These are phyloP conservation scores for Xylaria hypoxylon DNA, from an alignment of 2,329 filamentous ascomycete species.

Conservation along the genomic window DNA sequence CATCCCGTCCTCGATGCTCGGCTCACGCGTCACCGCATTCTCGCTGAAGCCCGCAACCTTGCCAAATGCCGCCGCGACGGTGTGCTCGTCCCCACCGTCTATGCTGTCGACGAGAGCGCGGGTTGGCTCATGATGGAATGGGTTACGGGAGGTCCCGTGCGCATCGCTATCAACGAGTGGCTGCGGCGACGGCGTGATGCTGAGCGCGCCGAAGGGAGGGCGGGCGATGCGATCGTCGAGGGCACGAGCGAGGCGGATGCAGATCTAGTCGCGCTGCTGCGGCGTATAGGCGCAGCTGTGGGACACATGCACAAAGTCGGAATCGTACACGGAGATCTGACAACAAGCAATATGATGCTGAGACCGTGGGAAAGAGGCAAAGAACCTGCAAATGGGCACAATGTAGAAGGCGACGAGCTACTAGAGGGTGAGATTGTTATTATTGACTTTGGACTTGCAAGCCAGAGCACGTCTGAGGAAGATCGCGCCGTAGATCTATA, in stretches of 20 bases:
- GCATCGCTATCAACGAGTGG: conserved; percentile 76
- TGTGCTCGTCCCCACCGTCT: conserved; percentile 83
- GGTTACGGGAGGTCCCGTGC: conserved; percentile 79
- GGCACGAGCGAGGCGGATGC: conserved; percentile 58
- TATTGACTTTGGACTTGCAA: conserved; percentile 94
- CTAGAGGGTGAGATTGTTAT: conserved; percentile 82
- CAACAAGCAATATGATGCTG: conserved; percentile 97
- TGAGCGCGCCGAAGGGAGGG: conserved; percentile 44
- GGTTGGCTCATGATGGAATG: conserved; percentile 89
- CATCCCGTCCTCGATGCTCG: conserved; percentile 90
- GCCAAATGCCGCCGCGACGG: conserved; percentile 82
- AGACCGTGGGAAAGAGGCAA: conserved; percentile 53
- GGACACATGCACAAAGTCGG: conserved; percentile 84
- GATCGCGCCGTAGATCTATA: conserved; percentile 96
- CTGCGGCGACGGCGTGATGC: conserved; percentile 63
- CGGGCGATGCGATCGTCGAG: conserved; percentile 45
- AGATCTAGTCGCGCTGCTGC: conserved; percentile 72
- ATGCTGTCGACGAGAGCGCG: conserved; percentile 71
- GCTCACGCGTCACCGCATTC: conserved; percentile 85
- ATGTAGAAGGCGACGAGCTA: conserved; percentile 39
- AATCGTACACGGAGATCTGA: conserved; percentile 93
- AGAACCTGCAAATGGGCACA: conserved; percentile 35
- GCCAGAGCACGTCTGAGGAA: conserved; percentile 84
- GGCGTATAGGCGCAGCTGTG: conserved; percentile 75
- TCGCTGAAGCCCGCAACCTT: conserved; percentile 89